These are phyloP conservation scores for Fusarium sp. DNA, from an alignment of 2,329 filamentous ascomycete species.

Conservation along the genomic window DNA sequence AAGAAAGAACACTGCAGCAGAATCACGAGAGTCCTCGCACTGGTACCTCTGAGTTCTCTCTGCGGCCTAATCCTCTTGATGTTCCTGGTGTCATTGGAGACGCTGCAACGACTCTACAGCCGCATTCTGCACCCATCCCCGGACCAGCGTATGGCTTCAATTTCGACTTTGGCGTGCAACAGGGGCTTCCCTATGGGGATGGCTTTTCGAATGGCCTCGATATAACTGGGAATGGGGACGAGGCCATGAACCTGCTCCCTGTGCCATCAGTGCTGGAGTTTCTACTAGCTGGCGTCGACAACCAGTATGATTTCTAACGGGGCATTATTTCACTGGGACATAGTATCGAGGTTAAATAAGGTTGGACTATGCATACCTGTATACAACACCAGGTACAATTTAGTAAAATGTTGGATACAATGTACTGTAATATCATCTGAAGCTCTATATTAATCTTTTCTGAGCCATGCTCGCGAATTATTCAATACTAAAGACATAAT, in stretches of 20 bases:
- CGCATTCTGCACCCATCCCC: not conserved
- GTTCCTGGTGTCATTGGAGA: slow-evolving; percentile 1
- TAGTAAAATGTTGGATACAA: too few species aligned
- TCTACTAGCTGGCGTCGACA: slow-evolving; percentile 47
- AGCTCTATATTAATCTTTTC: too few species aligned
- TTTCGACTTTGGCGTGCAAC: slow-evolving; percentile 27
- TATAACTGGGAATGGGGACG: slow-evolving; percentile 10
- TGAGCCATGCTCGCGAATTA: too few species aligned
- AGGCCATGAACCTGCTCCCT: slow-evolving; percentile 37
- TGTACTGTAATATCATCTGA: too few species aligned
- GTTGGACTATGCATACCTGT: too few species aligned
- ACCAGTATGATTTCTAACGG: slow-evolving; percentile 39
- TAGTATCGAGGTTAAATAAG: not conserved
- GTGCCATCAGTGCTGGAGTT: slow-evolving; percentile 48
- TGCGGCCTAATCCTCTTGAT: slow-evolving; percentile 28
- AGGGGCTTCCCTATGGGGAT: slow-evolving; percentile 27
- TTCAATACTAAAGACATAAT: too few species aligned
- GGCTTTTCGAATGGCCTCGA: slow-evolving; percentile 26
- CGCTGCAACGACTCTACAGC: slow-evolving; percentile 13
- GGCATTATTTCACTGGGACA: not conserved
- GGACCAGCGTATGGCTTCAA: slow-evolving; percentile 25
- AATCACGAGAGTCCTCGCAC: not conserved
- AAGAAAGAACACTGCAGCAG: slow-evolving; percentile 9
- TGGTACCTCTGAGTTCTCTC: slow-evolving; percentile 28
- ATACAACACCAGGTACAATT: too few species aligned